phyloP scores from a whole-genome alignment of 2,329 filamentous ascomycete species.

The Pseudogymnoascus destructans region DNA sequence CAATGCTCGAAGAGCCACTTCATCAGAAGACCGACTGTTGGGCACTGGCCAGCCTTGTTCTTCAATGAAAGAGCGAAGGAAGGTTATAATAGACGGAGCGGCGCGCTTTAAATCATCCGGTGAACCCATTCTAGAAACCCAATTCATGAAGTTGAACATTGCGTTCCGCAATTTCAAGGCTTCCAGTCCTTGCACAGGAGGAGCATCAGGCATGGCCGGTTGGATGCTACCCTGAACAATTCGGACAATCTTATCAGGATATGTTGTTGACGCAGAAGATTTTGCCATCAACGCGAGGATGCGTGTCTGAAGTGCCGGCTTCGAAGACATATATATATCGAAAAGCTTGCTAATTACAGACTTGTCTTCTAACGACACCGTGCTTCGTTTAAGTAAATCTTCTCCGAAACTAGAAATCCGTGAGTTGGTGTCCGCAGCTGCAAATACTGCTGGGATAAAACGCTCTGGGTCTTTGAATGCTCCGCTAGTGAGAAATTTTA shows the following conservation, averaged over 20 bases:
- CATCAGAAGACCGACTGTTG: conserved; percentile 43
- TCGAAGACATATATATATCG: conserved; percentile 57
- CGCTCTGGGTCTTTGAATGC: conserved; percentile 75
- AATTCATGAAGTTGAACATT: conserved; percentile 76
- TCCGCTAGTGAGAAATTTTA: conserved; percentile 67
- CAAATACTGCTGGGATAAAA: conserved; percentile 71
- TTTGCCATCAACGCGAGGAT: conserved; percentile 65
- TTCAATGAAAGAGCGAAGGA: conserved; percentile 61
- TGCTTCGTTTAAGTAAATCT: conserved; percentile 71
- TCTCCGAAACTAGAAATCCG: conserved; percentile 75
- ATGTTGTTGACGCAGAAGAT: conserved; percentile 59
- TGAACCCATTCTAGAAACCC: conserved; percentile 65
- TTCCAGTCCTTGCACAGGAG: conserved; percentile 36
- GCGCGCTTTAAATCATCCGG: conserved; percentile 47
- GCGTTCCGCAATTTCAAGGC: conserved; percentile 67
- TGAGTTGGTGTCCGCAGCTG: conserved; percentile 70
- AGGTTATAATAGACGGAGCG: conserved; percentile 53
- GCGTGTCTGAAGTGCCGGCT: conserved; percentile 61
- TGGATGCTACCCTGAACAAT: conserved; percentile 56
- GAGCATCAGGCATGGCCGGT: conserved; percentile 28
- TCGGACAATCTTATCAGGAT: conserved; percentile 52
- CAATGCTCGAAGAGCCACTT: conserved; percentile 57
- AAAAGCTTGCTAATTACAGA: conserved; percentile 54
- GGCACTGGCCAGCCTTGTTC: conserved; percentile 72
- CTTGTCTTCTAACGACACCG: conserved; percentile 59